Conservation (phyloP, 441 rosid genomes). For the Lepidium campestre region DNA sequence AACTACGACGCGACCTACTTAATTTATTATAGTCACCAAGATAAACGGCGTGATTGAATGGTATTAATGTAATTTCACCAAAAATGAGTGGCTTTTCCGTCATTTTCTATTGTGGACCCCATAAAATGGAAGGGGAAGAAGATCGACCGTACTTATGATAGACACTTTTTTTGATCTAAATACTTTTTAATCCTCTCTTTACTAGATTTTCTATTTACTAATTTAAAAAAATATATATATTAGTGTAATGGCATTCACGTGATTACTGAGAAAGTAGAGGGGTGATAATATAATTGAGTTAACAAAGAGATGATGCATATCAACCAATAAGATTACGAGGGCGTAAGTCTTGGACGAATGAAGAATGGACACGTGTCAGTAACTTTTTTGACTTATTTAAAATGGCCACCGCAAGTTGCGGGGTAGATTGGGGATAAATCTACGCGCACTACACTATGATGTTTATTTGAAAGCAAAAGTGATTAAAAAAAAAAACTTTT, state of each 20-base stretch:
- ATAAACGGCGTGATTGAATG: conserved; percentile 21
- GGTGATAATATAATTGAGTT: conserved; percentile 16
- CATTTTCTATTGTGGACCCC: not conserved
- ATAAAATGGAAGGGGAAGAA: conserved; percentile 11
- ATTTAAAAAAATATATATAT: not conserved
- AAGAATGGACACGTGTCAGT: not conserved
- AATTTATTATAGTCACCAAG: not conserved
- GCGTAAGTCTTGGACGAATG: conserved; percentile 1
- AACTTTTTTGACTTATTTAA: conserved; percentile 1
- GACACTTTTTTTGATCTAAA: conserved; percentile 17
- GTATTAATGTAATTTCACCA: not conserved
- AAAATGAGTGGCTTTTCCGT: not conserved
- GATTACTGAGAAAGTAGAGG: not conserved
- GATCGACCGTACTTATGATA: conserved; percentile 31
- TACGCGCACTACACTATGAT: conserved; percentile 24
- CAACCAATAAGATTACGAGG: conserved; percentile 15
- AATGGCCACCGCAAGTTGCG: conserved; percentile 24
- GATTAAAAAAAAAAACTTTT: not conserved
- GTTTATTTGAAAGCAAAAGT: conserved; percentile 13
- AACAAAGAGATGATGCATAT: conserved; percentile 17
- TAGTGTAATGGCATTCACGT: conserved; percentile 20
- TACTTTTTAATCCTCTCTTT: not conserved
- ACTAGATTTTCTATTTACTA: not conserved
- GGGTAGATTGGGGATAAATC: conserved; percentile 24
- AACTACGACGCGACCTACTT: not conserved